These are phyloP conservation scores for Kodamaea kakaduensis DNA, from an alignment of 805 yeast species.

Conservation along the genomic window DNA sequence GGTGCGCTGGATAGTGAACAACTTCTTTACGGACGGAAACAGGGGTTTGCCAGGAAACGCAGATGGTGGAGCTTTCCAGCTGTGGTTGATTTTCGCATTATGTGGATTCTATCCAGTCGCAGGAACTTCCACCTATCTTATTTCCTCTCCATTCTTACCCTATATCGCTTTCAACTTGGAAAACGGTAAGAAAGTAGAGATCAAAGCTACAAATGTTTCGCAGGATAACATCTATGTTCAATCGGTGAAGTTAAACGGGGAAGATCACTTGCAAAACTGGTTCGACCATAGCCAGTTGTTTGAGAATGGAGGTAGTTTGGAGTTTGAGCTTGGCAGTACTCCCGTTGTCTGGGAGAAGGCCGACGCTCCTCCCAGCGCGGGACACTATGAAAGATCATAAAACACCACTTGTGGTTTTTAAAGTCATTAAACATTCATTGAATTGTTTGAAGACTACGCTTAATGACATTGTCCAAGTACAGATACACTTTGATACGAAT, in stretches of 20 bases:
- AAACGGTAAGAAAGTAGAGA: conserved; percentile 19
- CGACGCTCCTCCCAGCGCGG: conserved; percentile 25
- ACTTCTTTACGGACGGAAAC: conserved; percentile 21
- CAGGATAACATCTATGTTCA: conserved; percentile 24
- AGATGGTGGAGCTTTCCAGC: conserved; percentile 38
- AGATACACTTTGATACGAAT: too few species aligned
- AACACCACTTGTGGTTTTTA: too few species aligned
- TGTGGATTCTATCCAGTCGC: conserved; percentile 34
- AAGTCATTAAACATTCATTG: too few species aligned
- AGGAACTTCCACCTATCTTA: conserved; percentile 31
- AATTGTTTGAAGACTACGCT: too few species aligned
- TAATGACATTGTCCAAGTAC: too few species aligned
- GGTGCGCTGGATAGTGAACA: conserved; percentile 24
- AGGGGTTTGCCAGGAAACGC: conserved; percentile 35
- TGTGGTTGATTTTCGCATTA: conserved; percentile 31
- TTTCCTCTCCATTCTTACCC: conserved; percentile 27
- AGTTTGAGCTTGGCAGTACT: conserved; percentile 16
- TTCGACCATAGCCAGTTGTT: conserved; percentile 28
- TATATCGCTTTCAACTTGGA: conserved; percentile 20
- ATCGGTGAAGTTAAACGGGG: conserved; percentile 27
- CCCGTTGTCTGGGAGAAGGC: conserved; percentile 24
- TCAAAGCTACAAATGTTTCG: conserved; percentile 21
- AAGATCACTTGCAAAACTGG: conserved; percentile 25
- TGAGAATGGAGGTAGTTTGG: conserved; percentile 22
- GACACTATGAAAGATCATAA: too few species aligned